Evolutionary conservation across 2,329 filamentous ascomycete genomes (phyloP), one percentile per base, ranked within the genome.

Genomic region (Colletotrichum sp.): DNA sequence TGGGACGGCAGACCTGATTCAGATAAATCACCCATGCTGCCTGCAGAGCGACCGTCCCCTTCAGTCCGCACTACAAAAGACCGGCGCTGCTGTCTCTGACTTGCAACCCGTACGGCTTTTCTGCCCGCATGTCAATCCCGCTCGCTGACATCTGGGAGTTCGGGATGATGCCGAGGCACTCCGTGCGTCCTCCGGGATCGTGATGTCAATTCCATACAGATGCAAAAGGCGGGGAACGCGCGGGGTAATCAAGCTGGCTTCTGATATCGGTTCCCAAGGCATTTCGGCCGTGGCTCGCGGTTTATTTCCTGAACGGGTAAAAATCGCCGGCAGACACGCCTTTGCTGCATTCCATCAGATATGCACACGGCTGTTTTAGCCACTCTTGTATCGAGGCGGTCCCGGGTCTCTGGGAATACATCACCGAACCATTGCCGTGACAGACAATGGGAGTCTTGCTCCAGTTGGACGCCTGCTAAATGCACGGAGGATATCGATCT

Each of bases 181-280:
- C 65, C 34, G 70, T 52, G 21, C 26, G 5, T 28, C 26, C 70
- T 58, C 34, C 43, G 65, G 43, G 58, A 28, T 61, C 38, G 65
- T 32, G 18, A 66, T 76, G 16, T 76, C 34, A 69, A 57, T 58
- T 34, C 48, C 16, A 6, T 38, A 26, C 28, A 65, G 26, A 26
- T 32, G 21, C 24, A 16, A 65, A 69, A 74, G 74, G 74, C 71
- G 74, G 74, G 74, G 74, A 74, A 76, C 74, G 70, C 70, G 74
- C 74, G 74, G 74, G 71, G 70, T 66, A 74, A 64, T 58, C 12
- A 26, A 32, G 48, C 8, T 43, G 21, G 67, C 32, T 30, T 24
- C 30, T 64, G 38, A 68, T 58, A 57, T 66, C 64, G 65, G 57
- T 48, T 26, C n/a, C 16, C 21, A 74, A 57, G 32, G 28, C 57